Conservation (phyloP, 169 alveolate genomes). For the Theileria luwenshuni region DNA sequence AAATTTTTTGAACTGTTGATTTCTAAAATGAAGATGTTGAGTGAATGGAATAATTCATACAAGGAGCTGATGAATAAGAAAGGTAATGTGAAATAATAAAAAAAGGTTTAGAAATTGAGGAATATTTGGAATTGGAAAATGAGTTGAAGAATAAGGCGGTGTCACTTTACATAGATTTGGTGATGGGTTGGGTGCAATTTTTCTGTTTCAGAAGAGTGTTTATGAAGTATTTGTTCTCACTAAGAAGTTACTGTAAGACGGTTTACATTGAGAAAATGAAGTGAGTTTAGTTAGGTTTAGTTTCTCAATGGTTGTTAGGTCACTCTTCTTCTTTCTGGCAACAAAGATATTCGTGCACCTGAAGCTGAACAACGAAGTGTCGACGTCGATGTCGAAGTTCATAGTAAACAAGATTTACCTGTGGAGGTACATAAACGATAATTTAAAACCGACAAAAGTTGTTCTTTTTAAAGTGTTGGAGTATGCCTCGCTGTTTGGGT, state of each 20-base stretch:
- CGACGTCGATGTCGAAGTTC: constrained; percentile 43
- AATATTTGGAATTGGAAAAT: constrained; percentile 34
- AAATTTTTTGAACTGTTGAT: neutral
- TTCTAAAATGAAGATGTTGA: neutral
- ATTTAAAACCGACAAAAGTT: neutral
- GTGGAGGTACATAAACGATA: constrained; percentile 35
- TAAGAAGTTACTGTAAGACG: constrained; percentile 5
- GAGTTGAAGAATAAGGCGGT: constrained; percentile 16
- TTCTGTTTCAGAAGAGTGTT: constrained; percentile 11
- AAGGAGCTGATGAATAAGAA: constrained; percentile 16
- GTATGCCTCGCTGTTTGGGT: constrained; percentile 42
- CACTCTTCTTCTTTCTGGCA: constrained; percentile 26
- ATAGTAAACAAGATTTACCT: constrained; percentile 39
- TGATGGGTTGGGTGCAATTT: constrained; percentile 29
- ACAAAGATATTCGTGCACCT: constrained; percentile 46
- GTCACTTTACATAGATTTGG: constrained; percentile 5
- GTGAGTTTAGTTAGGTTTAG: constrained; percentile 23
- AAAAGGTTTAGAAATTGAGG: constrained; percentile 26
- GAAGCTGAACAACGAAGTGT: constrained; percentile 62
- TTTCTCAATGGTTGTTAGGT: neutral
- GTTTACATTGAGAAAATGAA: constrained; percentile 32
- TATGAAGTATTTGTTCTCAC: constrained; percentile 18
- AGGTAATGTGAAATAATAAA: constrained; percentile 7
- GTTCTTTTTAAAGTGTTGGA: constrained; percentile 26
- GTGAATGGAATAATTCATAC: constrained; percentile 19